Conservation (phyloP, 257 asterid species). For the Haberlea rhodopensis region DNA sequence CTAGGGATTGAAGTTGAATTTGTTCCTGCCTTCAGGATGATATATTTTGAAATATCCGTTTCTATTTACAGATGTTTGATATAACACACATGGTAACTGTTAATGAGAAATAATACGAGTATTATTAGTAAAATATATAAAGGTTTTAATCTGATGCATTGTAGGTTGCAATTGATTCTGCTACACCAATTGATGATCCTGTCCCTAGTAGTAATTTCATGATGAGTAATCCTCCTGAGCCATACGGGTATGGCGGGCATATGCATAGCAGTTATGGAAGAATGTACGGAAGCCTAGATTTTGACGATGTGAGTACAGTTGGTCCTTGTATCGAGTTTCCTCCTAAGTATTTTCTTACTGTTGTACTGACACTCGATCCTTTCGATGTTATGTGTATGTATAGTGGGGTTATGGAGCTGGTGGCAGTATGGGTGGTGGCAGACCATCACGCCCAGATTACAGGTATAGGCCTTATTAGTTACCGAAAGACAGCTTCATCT, state of each 20-base stretch:
- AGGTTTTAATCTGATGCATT: constrained; percentile 19
- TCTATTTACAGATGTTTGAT: not conserved
- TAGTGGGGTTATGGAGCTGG: constrained; percentile 97
- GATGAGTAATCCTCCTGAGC: constrained; percentile 74
- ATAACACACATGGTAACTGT: not conserved
- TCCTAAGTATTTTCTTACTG: not conserved
- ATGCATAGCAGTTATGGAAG: constrained; percentile 69
- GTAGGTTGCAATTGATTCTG: constrained; percentile 98
- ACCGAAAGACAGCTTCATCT: constrained; percentile 1
- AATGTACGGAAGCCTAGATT: constrained; percentile 82
- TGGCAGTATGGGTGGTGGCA: constrained; percentile 57
- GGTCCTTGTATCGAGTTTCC: not conserved
- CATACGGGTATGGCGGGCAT: constrained; percentile 81
- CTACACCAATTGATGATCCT: constrained; percentile 95
- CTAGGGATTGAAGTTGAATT: not conserved
- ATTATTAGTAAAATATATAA: not conserved
- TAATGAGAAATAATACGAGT: not conserved
- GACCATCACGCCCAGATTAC: constrained; percentile 80
- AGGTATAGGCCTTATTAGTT: constrained; percentile 83
- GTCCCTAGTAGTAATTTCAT: constrained; percentile 66
- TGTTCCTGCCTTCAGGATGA: not conserved
- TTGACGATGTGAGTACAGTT: constrained; percentile 79
- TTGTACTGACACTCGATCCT: constrained; percentile 14
- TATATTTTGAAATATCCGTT: not conserved
- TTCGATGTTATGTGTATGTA: constrained; percentile 5